Percentiles rank a stretch among this genome's conserved stretches.
Evolutionary conservation across 768 basidiomycete species (phyloP).

Genomic region (Pulveroboletus sp.): DNA sequence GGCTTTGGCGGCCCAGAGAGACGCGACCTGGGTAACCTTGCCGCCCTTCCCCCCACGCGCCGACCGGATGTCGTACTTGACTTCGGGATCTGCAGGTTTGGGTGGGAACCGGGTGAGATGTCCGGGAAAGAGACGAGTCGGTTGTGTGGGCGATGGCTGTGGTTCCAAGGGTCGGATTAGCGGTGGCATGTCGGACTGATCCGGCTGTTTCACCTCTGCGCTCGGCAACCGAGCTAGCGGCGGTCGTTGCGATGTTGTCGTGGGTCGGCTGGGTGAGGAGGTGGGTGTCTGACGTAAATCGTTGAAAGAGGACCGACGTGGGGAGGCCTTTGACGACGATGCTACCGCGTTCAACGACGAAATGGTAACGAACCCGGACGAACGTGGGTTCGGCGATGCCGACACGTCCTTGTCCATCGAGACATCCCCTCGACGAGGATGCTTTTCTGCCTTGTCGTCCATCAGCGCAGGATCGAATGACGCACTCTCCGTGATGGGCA

Average conservation of each 20-base stretch:
- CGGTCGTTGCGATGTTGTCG: background rate
- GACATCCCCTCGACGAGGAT: constrained; percentile 1
- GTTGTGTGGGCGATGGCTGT: background rate
- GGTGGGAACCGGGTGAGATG: constrained; percentile 34
- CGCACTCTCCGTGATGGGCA: constrained; percentile 22
- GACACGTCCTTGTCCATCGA: constrained; percentile 22
- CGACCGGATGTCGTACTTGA: constrained; percentile 69
- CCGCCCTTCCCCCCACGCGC: constrained; percentile 77
- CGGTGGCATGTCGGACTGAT: background rate
- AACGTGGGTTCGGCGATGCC: constrained; percentile 62
- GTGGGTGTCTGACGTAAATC: constrained; percentile 12
- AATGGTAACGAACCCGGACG: constrained; percentile 72
- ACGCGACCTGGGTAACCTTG: constrained; percentile 65
- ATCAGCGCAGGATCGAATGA: constrained; percentile 17
- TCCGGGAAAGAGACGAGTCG: constrained; percentile 16
- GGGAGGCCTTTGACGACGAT: constrained; percentile 10
- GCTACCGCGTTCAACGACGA: constrained; percentile 42
- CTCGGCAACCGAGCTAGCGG: constrained; percentile 14
- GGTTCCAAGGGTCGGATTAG: background rate
- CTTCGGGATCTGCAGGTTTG: constrained; percentile 43
- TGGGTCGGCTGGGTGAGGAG: background rate
- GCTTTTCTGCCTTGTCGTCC: constrained; percentile 1
- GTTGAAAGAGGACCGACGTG: constrained; percentile 21
- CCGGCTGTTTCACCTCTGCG: constrained; percentile 8
- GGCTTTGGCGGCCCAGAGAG: constrained; percentile 66